Conservation (phyloP, 305 asterid species). For the Fraxinus baroniana region DNA sequence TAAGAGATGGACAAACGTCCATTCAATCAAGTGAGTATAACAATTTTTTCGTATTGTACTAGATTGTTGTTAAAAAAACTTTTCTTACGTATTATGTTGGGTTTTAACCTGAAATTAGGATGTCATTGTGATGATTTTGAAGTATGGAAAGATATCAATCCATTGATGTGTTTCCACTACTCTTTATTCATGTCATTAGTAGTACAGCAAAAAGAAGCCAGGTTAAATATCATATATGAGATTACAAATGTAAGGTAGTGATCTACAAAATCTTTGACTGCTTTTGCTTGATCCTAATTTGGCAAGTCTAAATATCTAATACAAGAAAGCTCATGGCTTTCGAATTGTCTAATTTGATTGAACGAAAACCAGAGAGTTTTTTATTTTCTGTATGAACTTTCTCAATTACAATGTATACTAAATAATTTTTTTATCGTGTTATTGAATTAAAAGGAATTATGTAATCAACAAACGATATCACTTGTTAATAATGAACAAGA, state of each 20-base stretch:
- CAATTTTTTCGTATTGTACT: background rate
- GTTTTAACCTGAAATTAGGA: constrained; percentile 1
- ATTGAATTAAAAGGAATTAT: too few relatives aligned
- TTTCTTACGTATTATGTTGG: background rate
- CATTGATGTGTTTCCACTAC: background rate
- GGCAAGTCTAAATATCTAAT: background rate
- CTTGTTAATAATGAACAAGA: too few relatives aligned
- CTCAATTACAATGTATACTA: background rate
- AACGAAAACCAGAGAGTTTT: background rate
- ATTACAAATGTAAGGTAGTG: background rate
- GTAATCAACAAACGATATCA: too few relatives aligned
- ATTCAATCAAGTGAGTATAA: constrained; percentile 69
- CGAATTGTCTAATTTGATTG: background rate
- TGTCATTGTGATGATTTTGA: background rate
- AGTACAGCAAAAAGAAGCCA: background rate
- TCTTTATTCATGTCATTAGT: background rate
- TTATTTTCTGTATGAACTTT: background rate
- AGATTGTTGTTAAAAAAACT: too few relatives aligned
- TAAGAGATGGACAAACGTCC: constrained; percentile 75
- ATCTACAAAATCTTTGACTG: background rate
- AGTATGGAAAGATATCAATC: background rate
- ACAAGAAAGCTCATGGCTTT: background rate
- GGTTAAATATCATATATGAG: background rate
- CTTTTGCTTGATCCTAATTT: background rate
- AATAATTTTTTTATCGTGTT: background rate